Conservation (phyloP, 257 asterid species). For the Eucommia ulmoides region DNA sequence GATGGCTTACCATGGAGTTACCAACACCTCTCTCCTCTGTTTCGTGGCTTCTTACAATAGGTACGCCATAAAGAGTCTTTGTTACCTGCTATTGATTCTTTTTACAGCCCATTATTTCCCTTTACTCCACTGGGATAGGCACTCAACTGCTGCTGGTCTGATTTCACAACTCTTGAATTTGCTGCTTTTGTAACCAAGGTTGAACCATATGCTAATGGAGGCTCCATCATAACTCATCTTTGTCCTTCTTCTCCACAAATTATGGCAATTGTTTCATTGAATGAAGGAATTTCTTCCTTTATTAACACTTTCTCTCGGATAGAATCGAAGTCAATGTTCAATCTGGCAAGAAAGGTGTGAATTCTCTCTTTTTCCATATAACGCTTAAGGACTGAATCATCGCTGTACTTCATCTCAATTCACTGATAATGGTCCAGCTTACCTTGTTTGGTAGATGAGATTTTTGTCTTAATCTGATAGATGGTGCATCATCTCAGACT, state of each 20-base stretch:
- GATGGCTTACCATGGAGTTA: background rate
- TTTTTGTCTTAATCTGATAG: background rate
- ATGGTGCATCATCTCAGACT: background rate
- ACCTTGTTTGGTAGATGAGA: background rate
- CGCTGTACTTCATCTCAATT: background rate
- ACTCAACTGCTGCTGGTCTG: background rate
- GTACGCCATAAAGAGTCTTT: background rate
- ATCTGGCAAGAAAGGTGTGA: background rate
- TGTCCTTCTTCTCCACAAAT: background rate
- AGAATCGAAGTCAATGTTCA: background rate
- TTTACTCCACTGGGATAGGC: background rate
- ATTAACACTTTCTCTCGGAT: background rate
- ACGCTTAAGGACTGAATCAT: background rate
- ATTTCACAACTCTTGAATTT: background rate
- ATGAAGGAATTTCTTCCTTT: background rate
- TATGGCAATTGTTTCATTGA: background rate
- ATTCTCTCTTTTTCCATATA: background rate
- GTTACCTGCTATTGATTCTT: background rate
- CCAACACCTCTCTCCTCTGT: background rate
- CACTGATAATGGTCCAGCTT: background rate
- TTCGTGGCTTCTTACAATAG: background rate
- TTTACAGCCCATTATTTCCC: background rate
- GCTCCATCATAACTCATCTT: background rate
- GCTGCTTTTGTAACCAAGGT: background rate
- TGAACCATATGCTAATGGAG: background rate